These are phyloP conservation scores for Pseudopithomyces chartarum DNA, from an alignment of 2,329 filamentous ascomycete species.

Conservation along the genomic window DNA sequence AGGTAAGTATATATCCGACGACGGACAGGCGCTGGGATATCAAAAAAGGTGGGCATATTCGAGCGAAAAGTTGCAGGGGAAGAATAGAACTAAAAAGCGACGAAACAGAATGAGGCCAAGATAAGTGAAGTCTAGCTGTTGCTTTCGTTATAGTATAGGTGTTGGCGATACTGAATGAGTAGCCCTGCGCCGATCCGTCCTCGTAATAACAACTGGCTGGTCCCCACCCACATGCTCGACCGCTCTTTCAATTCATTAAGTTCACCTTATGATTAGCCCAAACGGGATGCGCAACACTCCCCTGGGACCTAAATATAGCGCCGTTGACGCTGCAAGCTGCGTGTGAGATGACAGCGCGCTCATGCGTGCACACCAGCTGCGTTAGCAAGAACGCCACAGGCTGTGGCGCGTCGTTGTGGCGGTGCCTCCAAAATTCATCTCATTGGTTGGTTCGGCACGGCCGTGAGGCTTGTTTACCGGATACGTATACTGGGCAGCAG, in stretches of 20 bases:
- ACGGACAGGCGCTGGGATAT: conserved; percentile 7
- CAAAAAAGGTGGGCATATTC: conserved; percentile 2
- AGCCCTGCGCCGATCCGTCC: neutral
- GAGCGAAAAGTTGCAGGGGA: neutral
- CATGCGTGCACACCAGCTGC: neutral
- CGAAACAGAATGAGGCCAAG: neutral
- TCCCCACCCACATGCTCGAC: neutral
- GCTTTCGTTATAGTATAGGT: neutral
- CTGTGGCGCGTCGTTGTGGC: conserved; percentile 5
- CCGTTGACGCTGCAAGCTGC: conserved; percentile 4
- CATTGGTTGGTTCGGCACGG: neutral
- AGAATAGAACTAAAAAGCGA: neutral
- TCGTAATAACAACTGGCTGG: neutral
- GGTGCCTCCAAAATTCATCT: neutral
- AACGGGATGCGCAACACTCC: conserved; percentile 4
- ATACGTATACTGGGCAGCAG: neutral
- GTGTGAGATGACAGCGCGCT: conserved; percentile 8
- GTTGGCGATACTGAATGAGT: neutral
- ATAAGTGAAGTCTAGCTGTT: neutral
- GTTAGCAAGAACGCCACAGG: neutral
- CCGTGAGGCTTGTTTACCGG: neutral
- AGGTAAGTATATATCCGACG: conserved; percentile 26
- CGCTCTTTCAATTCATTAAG: conserved; percentile 3
- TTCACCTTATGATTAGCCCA: conserved; percentile 4
- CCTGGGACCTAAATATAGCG: conserved; percentile 9